Evolutionary conservation across 2,329 filamentous ascomycete genomes (phyloP).

Genomic region (Colletotrichum orchidophilum): DNA sequence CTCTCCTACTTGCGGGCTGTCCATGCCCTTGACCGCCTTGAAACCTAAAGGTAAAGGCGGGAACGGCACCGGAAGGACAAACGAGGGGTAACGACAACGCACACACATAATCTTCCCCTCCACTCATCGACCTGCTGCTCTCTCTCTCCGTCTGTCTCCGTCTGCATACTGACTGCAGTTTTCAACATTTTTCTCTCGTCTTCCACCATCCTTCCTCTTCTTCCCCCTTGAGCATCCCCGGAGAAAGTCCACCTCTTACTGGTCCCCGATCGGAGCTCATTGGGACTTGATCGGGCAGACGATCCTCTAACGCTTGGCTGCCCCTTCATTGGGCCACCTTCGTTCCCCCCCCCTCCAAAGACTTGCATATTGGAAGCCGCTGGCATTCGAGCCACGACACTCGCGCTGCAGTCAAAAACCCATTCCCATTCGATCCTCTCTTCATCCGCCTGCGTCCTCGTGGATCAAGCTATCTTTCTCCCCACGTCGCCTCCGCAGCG

Average conservation of each 20-base stretch:
- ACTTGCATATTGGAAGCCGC: conserved; percentile 40
- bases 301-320: conserved; percentile 13
- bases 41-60: conserved; percentile 24
- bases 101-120: conserved; percentile 29
- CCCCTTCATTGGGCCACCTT: conserved; percentile 33
- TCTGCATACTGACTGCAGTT: conserved; percentile 1
- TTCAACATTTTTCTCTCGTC: conserved; percentile 14
- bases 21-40: conserved; percentile 29
- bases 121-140: not conserved
- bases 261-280: conserved; percentile 12
- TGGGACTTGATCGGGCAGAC: conserved; percentile 31
- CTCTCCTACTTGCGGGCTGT: conserved; percentile 2
- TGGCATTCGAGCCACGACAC: conserved; percentile 55
- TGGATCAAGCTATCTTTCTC: conserved; percentile 33
- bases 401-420: conserved; percentile 43
- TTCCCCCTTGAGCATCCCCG: not conserved
- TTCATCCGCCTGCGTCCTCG: conserved; percentile 28
- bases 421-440: conserved; percentile 30
- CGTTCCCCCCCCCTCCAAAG: conserved; percentile 20
- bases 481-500: conserved; percentile 25
- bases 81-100: conserved; percentile 31
- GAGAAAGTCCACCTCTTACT: not conserved
- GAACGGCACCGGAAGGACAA: conserved; percentile 23
- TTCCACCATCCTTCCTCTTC: conserved; percentile 7
- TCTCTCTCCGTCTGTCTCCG: not conserved